Evolutionary conservation across 2,329 filamentous ascomycete genomes (phyloP).

Genomic region (Alternaria incomplexa): DNA sequence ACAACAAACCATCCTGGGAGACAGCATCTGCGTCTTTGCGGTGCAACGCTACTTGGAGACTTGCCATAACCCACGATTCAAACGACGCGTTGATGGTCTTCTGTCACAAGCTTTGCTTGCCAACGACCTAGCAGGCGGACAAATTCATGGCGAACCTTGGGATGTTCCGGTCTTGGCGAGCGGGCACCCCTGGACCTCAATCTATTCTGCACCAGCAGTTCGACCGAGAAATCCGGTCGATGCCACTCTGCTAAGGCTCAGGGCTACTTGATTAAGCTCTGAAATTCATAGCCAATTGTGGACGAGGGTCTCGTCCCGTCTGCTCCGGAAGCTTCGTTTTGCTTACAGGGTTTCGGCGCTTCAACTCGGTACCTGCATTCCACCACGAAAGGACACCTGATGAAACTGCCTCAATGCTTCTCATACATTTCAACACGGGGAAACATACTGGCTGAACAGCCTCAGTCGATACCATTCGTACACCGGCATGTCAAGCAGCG

Average conservation of each 20-base stretch:
- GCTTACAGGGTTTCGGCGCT: conserved; percentile 10
- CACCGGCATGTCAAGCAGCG: background rate
- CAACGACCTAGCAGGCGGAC: background rate
- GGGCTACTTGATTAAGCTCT: conserved; percentile 24
- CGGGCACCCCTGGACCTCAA: conserved; percentile 11
- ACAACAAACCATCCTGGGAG: conserved; percentile 4
- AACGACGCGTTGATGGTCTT: background rate
- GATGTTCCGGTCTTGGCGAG: conserved; percentile 9
- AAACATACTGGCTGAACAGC: background rate
- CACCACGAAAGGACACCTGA: conserved; percentile 8
- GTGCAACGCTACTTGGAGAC: background rate
- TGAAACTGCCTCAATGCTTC: conserved; percentile 1
- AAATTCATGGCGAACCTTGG: conserved; percentile 2
- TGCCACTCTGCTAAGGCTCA: conserved; percentile 30
- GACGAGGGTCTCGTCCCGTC: conserved; percentile 43
- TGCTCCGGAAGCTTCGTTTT: conserved; percentile 35
- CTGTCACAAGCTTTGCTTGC: background rate
- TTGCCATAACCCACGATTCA: background rate
- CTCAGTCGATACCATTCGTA: background rate
- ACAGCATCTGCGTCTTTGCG: background rate
- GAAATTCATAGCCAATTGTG: conserved; percentile 22
- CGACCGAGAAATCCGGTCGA: conserved; percentile 29
- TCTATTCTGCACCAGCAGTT: conserved; percentile 10
- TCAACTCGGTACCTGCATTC: conserved; percentile 13
- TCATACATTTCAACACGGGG: background rate